Base-by-base conservation (phyloP, 805 yeast species). In the Myxozyma lipomycoides region DNA sequence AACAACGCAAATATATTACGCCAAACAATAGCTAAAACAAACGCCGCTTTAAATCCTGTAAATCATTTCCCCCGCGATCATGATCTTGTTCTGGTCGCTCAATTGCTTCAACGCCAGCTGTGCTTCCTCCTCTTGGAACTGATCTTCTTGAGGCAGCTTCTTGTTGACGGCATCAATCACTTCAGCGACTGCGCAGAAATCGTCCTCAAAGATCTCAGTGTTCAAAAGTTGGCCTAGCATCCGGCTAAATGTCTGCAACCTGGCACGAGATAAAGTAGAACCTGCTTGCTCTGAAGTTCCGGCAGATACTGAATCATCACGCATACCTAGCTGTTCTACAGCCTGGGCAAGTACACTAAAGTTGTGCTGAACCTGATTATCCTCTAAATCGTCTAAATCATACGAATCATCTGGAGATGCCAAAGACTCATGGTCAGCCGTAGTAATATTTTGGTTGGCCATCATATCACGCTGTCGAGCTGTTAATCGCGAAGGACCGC, bases 201-300 rank as follows among this genome's bases (percentile, higher is more conserved):
- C 76, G 19, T 72, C 74, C 3, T 49, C 56, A 49, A 72, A 75
- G 3, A 73, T 49, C 19, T 69, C 72, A 3, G 75, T 68, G 48
- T 73, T 73, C 61, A 77, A 69, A 39, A 79, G 66, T 22, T 65
- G 67, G 1, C 83, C 80, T 19, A 78, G 70, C 10, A 73, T 65
- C 52, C 73, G 70, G 19, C 75, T 73, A 61, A 81, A 74, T 26
- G 64, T 61, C n/a, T 68, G 70, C 45, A 73, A 68, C 57, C 87
- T 72, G 18, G 75, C 71, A 1, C 74, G 73, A 2, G 85, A 78
- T 18, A 82, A 72, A 7, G 66, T 67, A 10, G 72, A 45, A 19
- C 74, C 30, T 61, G 64, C 26, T 51, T 43, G 38, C 58, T 58
- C 25, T 12, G 32, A 28, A 28, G 32, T 9, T 47, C 50, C 46